These are phyloP conservation scores for Phyllosticta citriasiana DNA, from an alignment of 2,329 filamentous ascomycete genomes.

Conservation along the genomic window DNA sequence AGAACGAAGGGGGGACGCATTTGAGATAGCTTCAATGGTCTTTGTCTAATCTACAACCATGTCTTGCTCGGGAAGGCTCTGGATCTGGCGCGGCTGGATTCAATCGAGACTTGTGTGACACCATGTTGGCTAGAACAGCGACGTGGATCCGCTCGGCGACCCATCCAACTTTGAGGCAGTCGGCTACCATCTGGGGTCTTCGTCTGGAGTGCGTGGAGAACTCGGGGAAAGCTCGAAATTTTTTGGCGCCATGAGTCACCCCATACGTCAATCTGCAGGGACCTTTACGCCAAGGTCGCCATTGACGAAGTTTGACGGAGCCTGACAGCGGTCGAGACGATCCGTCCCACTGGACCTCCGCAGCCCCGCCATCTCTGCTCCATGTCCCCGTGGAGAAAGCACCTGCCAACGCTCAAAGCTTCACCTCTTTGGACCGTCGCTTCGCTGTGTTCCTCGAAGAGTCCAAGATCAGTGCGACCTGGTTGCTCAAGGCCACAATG, in stretches of 20 bases:
- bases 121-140: no score
- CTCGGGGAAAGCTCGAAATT: neutral
- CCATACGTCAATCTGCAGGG: neutral
- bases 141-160: no score
- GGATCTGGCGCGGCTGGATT: no score
- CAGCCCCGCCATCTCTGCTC: neutral
- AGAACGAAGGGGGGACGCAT: no score
- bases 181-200: neutral
- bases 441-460: conserved; percentile 53
- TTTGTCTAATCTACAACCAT: no score
- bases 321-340: neutral
- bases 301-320: neutral
- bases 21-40: no score
- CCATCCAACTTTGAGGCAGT: no score
- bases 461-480: conserved; percentile 55
- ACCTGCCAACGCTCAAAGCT: neutral
- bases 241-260: neutral
- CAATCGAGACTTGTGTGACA: no score
- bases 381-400: neutral
- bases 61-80: no score
- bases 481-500: conserved; percentile 57
- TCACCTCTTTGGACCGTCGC: conserved; percentile 29
- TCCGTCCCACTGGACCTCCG: neutral
- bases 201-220: neutral
- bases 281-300: neutral